Conservation (phyloP, 2,329 filamentous ascomycete genomes). For the Dothiorella sarmentorum region DNA sequence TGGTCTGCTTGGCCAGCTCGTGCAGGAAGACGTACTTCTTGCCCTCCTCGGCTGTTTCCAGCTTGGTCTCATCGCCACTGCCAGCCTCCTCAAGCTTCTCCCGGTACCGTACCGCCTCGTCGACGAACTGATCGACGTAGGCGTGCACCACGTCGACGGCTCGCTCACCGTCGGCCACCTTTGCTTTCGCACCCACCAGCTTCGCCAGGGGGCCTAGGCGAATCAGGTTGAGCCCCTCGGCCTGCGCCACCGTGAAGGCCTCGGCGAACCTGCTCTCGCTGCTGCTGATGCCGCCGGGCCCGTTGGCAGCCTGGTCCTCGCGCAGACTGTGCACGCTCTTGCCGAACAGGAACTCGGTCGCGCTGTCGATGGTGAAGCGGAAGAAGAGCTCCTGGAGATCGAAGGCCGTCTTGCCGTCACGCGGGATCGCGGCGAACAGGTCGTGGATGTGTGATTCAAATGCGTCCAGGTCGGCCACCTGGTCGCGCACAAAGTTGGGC, state of each 20-base stretch:
- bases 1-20: slow-evolving; percentile 45
- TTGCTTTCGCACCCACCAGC: not conserved
- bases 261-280: slow-evolving; percentile 40
- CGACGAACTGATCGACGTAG: slow-evolving; percentile 46
- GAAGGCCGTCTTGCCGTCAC: slow-evolving; percentile 39
- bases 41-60: slow-evolving; percentile 21
- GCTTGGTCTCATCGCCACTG: slow-evolving; percentile 19
- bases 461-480: slow-evolving; percentile 26
- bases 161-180: not conserved
- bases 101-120: slow-evolving; percentile 37
- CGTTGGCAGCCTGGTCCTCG: slow-evolving; percentile 24
- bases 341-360: slow-evolving; percentile 50
- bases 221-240: slow-evolving; percentile 35
- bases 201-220: slow-evolving; percentile 33
- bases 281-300: too few species aligned
- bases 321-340: slow-evolving; percentile 37
- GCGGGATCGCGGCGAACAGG: slow-evolving; percentile 25
- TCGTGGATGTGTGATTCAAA: slow-evolving; percentile 25
- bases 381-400: slow-evolving; percentile 30
- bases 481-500: slow-evolving; percentile 27
- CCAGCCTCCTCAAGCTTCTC: slow-evolving; percentile 30
- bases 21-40: slow-evolving; percentile 47
- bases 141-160: slow-evolving; percentile 28
- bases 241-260: slow-evolving; percentile 43
- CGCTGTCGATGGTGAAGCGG: slow-evolving; percentile 48